Evolutionary conservation across 2,329 filamentous ascomycete genomes (phyloP).

Genomic region (Capronia coronata): DNA sequence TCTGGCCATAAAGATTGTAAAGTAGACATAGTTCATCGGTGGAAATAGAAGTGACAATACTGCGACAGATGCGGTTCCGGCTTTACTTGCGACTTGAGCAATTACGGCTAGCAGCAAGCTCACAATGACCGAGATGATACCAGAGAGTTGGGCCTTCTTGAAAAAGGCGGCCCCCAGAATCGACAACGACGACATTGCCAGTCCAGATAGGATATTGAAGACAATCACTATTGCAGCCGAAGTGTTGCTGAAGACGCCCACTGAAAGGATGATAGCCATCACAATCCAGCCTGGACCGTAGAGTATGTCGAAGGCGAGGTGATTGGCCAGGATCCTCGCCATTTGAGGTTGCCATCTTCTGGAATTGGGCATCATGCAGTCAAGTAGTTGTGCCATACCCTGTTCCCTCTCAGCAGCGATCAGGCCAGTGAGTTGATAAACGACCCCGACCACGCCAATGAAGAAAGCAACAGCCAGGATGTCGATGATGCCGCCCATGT

Average conservation of each 20-base stretch:
- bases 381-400: slow-evolving; percentile 81
- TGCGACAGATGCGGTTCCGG: slow-evolving; percentile 57
- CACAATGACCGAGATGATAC: slow-evolving; percentile 68
- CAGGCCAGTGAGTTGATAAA: slow-evolving; percentile 80
- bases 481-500: slow-evolving; percentile 66
- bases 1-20: slow-evolving; percentile 66
- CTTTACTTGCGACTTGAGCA: slow-evolving; percentile 64
- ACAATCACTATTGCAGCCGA: slow-evolving; percentile 61
- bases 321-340: slow-evolving; percentile 69
- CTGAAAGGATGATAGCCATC: slow-evolving; percentile 58
- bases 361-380: slow-evolving; percentile 81
- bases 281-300: slow-evolving; percentile 80
- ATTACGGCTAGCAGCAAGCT: slow-evolving; percentile 73
- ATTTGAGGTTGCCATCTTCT: slow-evolving; percentile 69
- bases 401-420: slow-evolving; percentile 79
- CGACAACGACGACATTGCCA: slow-evolving; percentile 72
- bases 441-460: slow-evolving; percentile 70
- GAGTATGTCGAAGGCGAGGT: slow-evolving; percentile 70
- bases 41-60: slow-evolving; percentile 72
- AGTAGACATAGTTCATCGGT: slow-evolving; percentile 82
- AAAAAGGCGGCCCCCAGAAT: slow-evolving; percentile 79
- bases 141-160: slow-evolving; percentile 78
- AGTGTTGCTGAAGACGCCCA: slow-evolving; percentile 60
- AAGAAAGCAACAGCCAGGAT: slow-evolving; percentile 75
- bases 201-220: slow-evolving; percentile 68